Evolutionary conservation across 441 rosid species (phyloP), one percentile per base, ranked within the genome.

Genomic region (Mallotus repandus): DNA sequence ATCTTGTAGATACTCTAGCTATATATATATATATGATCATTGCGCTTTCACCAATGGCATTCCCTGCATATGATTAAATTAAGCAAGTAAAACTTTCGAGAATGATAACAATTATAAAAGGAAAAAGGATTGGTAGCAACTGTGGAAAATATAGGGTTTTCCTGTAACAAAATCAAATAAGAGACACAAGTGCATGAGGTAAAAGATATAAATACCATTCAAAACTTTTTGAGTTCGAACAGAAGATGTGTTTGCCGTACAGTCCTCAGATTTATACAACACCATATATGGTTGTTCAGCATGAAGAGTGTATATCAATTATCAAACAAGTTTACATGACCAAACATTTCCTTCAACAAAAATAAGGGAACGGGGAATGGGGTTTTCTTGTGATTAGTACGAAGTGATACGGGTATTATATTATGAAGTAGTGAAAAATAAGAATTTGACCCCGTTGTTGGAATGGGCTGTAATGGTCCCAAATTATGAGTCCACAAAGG

Each of bases 1-100:
- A 83, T 92, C 98, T 82, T 88, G 79, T 64, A 92, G 83, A 78
- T 89, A 91, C 77, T 90, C 96, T 45, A 95, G 81, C 69, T 89
- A 93, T 72, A 83, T 87, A 58, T 70, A 89, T 82, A 81, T 87
- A 89, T n/a, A 77, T 79, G 63, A 82, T 75, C 29, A 25, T 25
- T 54, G 85, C 73, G 52, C 73, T 69, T 74, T 84, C 97, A 74
- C 75, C 81, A 63, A 85, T 73, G 63, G 75, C 54, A 76, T 80
- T 57, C 53, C 82, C 96, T 90, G 81, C 29, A 48, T 19, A 48
- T 49, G 19, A 75, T 46, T 69, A 4, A 56, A 72, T 45, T 59
- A 79, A 70, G 15, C 19, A 71, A 19, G 64, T 61, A 9, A 74
- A 74, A 72, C 49, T 64, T 72, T 71, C 75, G 54, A 70, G 62